A percentile compares a stretch with the other conserved stretches of the same genome.
Conservation (phyloP, 768 basidiomycete species). For the Pleurotus giganteus region DNA sequence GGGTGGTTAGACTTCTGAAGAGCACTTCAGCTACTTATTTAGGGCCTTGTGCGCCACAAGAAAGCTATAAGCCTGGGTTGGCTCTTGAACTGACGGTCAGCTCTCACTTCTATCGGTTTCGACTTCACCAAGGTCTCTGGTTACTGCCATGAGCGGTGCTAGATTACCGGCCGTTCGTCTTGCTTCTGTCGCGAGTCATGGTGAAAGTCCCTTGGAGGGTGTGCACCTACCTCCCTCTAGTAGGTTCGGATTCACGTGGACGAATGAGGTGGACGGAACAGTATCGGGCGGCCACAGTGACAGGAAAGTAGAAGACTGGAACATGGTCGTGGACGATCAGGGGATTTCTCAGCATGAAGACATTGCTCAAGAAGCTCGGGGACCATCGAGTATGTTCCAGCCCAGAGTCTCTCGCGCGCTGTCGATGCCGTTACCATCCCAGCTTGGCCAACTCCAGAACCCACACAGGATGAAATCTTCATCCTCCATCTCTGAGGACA, state of each 20-base stretch:
- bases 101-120: background rate
- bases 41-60: background rate
- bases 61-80: background rate
- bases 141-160: constrained; percentile 30
- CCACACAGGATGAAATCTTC: constrained; percentile 68
- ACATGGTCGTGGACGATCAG: background rate
- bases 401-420: constrained; percentile 65
- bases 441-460: constrained; percentile 73
- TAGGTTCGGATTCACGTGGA: constrained; percentile 63
- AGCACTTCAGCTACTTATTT: background rate
- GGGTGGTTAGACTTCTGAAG: background rate
- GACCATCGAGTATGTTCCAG: background rate
- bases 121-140: background rate
- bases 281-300: constrained; percentile 18
- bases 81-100: background rate
- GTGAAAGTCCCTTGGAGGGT: constrained; percentile 32
- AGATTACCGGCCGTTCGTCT: constrained; percentile 52
- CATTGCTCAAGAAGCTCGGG: background rate
- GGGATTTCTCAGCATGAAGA: background rate
- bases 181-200: constrained; percentile 38
- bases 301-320: background rate
- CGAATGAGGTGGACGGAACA: constrained; percentile 42
- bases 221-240: constrained; percentile 43
- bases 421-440: constrained; percentile 77
- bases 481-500: constrained; percentile 58